Base-by-base conservation (phyloP, 306 rosid genomes). In the Calophaca sinica region DNA sequence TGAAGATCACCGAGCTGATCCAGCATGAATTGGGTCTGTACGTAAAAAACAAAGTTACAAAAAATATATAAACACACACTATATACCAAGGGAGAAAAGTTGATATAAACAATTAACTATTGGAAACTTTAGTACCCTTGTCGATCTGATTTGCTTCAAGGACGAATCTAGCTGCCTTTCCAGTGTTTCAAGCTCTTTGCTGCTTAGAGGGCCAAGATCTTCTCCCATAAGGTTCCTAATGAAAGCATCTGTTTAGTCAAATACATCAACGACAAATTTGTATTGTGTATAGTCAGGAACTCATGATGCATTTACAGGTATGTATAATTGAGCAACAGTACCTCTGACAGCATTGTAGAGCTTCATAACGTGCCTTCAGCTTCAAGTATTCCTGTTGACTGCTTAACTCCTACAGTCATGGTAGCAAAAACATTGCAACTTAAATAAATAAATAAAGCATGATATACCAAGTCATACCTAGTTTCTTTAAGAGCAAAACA, bases 301-400 rank as follows among this genome's bases (percentile, higher is more conserved):
- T n/a, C n/a, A n/a, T n/a, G n/a, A n/a, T n/a, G n/a, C n/a, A n/a
- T n/a, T n/a, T n/a, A n/a, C n/a, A n/a, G n/a, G n/a, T n/a, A n/a
- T n/a, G 6, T n/a, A 42, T 6, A 67, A 9, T 28, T 4, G 38
- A 26, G 49, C 68, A 28, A n/a, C 0, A 65, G 42, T 74, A 91
- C 97, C 97, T 91, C 72, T 93, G 96, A 48, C 92, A 86, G 69
- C 96, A 80, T 65, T 88, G 90, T 13, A 93, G 88, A 52, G 87
- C 80, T 76, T 93, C 98, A 51, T 84, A 91, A 66, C 92, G 94
- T 75, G 97, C 94, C 82, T 93, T 91, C 55, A 93, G 97, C 92
- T 84, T 93, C 91, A 93, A 82, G 79, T 93, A 93, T 62, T 93
- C 98, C 79, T 93, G 98, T 75, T 93, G 98, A 82, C 96, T 93